Percentiles rank a stretch among this genome's conserved stretches.
These are phyloP conservation scores for Lactarius hengduanensis DNA, from an alignment of 768 basidiomycete species.

Conservation along the genomic window DNA sequence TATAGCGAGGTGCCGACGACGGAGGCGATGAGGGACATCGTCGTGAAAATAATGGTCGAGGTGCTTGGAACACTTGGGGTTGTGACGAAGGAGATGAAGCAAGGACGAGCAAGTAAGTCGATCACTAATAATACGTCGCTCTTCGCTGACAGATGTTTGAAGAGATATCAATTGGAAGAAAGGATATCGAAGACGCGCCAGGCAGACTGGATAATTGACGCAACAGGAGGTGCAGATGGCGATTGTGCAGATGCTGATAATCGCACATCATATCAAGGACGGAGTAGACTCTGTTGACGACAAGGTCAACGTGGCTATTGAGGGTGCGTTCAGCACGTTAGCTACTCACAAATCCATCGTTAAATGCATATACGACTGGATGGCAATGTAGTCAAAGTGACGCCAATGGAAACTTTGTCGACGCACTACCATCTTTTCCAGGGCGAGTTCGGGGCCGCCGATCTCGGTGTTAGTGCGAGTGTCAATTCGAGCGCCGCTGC, in stretches of 20 bases:
- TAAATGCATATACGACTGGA: too few species aligned
- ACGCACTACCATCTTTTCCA: neutral
- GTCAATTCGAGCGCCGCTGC: neutral
- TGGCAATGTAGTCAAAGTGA: too few species aligned
- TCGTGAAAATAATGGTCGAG: too few species aligned
- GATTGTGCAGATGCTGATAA: neutral
- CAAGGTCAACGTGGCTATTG: too few species aligned
- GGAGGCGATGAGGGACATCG: too few species aligned
- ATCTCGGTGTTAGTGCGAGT: slow-evolving; percentile 6
- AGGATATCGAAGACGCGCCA: neutral
- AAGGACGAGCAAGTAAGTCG: neutral
- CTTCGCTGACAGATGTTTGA: neutral
- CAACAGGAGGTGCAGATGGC: neutral
- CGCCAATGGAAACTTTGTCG: too few species aligned
- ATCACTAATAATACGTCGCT: neutral
- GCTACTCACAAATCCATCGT: too few species aligned
- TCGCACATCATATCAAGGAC: neutral
- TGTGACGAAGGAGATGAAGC: neutral
- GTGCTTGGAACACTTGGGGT: neutral
- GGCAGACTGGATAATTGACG: neutral
- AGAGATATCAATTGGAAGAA: neutral
- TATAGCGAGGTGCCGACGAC: too few species aligned
- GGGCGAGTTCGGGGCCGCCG: neutral
- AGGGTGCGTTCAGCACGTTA: too few species aligned
- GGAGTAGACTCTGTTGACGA: neutral